Percentiles rank a stretch among this genome's conserved stretches.
Evolutionary conservation across 2,329 filamentous ascomycete genomes (phyloP).

Genomic region (Paracorniculantispora psalliotae): DNA sequence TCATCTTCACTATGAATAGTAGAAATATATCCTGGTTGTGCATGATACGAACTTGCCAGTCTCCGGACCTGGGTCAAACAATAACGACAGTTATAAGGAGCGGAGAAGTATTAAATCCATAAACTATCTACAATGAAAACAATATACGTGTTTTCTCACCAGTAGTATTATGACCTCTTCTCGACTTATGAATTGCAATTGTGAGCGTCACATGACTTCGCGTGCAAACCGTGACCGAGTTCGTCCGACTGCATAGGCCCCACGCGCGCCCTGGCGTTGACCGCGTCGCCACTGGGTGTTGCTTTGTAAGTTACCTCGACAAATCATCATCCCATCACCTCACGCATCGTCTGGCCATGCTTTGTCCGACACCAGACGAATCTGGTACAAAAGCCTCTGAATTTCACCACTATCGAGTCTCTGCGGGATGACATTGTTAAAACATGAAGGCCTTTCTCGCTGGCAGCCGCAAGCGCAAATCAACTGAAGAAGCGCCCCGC

Average conservation of each 20-base stretch:
- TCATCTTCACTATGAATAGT: too few species aligned
- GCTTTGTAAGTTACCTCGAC: conserved; percentile 5
- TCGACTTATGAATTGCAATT: too few species aligned
- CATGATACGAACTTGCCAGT: too few species aligned
- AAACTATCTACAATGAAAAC: too few species aligned
- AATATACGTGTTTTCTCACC: too few species aligned
- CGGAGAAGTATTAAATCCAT: too few species aligned
- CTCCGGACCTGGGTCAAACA: too few species aligned
- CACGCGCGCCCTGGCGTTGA: background rate
- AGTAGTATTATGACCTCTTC: too few species aligned
- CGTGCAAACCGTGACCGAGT: conserved; percentile 17
- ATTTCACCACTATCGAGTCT: background rate
- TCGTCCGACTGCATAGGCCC: background rate
- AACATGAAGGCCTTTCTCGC: conserved; percentile 56
- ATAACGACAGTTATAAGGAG: too few species aligned
- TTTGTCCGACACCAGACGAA: too few species aligned
- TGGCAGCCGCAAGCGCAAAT: conserved; percentile 47
- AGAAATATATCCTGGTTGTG: too few species aligned
- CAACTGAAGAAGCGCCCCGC: conserved; percentile 25
- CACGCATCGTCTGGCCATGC: background rate
- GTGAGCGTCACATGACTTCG: conserved; percentile 26
- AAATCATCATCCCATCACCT: background rate
- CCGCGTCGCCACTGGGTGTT: background rate
- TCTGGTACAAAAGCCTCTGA: background rate
- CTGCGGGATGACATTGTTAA: conserved; percentile 9